phyloP scores from a whole-genome alignment of 768 basidiomycete species.

The Leucosporidium creatinivorum region DNA sequence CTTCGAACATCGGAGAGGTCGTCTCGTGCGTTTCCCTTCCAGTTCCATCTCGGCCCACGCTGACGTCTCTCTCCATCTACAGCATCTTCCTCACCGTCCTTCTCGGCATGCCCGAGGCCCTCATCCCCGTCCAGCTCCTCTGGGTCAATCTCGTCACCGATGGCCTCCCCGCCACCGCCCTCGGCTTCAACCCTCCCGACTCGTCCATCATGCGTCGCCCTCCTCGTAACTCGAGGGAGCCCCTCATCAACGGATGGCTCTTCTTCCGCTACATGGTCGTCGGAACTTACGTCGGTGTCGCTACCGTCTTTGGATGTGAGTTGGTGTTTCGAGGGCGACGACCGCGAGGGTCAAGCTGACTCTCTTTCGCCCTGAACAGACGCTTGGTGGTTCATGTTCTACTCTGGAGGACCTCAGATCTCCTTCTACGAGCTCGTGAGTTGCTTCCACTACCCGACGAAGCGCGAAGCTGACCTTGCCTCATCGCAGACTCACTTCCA shows the following conservation, averaged over 20 bases:
- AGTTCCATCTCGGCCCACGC: background rate
- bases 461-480: background rate
- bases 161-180: slow-evolving; percentile 88
- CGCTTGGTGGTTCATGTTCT: slow-evolving; percentile 98
- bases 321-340: background rate
- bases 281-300: slow-evolving; percentile 85
- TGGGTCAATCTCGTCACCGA: slow-evolving; percentile 99
- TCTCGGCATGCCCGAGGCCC: slow-evolving; percentile 97
- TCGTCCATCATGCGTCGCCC: slow-evolving; percentile 87
- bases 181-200: slow-evolving; percentile 96
- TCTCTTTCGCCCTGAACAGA: slow-evolving; percentile 39
- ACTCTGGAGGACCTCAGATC: slow-evolving; percentile 83
- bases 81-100: slow-evolving; percentile 95
- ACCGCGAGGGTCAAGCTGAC: no score
- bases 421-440: slow-evolving; percentile 83
- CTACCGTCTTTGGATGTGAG: slow-evolving; percentile 78
- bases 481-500: slow-evolving; percentile 82
- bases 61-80: background rate
- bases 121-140: slow-evolving; percentile 93
- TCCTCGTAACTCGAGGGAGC: slow-evolving; percentile 80
- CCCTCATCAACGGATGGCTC: slow-evolving; percentile 83
- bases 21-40: slow-evolving; percentile 45
- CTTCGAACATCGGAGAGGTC: slow-evolving; percentile 95
- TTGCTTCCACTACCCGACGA: slow-evolving; percentile 25
- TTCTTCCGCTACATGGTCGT: slow-evolving; percentile 94